Conservation (phyloP, 192 early-diverging fungal species). For the Backusella parvicylindrica region DNA sequence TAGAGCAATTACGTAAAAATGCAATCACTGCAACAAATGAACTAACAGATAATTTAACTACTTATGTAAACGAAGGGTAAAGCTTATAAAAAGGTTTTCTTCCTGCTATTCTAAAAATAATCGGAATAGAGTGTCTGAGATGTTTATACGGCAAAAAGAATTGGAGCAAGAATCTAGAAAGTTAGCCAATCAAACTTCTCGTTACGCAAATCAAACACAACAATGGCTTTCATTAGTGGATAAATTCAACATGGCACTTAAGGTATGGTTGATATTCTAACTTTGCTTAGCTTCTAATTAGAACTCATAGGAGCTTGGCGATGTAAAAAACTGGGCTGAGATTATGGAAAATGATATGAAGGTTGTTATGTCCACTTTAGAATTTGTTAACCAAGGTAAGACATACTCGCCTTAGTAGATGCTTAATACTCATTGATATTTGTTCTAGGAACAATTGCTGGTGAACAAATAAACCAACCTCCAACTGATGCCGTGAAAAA, state of each 20-base stretch:
- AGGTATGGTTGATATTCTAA: constrained; percentile 46
- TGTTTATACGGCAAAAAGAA: constrained; percentile 62
- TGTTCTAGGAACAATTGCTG: neutral
- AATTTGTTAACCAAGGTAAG: constrained; percentile 40
- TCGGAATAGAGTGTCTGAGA: constrained; percentile 45
- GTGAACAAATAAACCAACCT: neutral
- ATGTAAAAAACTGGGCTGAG: constrained; percentile 82
- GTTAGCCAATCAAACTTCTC: constrained; percentile 43
- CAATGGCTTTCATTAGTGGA: constrained; percentile 79
- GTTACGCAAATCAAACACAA: constrained; percentile 60
- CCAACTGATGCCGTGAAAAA: neutral
- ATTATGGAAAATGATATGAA: constrained; percentile 83
- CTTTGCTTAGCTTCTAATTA: neutral
- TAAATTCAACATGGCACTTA: constrained; percentile 72
- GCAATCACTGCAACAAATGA: constrained; percentile 43
- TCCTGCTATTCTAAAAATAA: neutral
- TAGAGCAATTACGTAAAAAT: constrained; percentile 60
- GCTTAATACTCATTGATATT: neutral
- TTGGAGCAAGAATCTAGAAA: constrained; percentile 60
- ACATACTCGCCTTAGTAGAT: neutral
- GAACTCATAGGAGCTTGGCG: constrained; percentile 69
- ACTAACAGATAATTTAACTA: constrained; percentile 57
- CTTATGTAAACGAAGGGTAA: constrained; percentile 55
- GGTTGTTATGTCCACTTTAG: constrained; percentile 64
- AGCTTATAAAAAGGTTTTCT: neutral